A percentile compares a stretch with the other conserved stretches of the same genome.
These are phyloP conservation scores for Leccinum barrowsii DNA, from an alignment of 768 basidiomycete species.

Conservation along the genomic window DNA sequence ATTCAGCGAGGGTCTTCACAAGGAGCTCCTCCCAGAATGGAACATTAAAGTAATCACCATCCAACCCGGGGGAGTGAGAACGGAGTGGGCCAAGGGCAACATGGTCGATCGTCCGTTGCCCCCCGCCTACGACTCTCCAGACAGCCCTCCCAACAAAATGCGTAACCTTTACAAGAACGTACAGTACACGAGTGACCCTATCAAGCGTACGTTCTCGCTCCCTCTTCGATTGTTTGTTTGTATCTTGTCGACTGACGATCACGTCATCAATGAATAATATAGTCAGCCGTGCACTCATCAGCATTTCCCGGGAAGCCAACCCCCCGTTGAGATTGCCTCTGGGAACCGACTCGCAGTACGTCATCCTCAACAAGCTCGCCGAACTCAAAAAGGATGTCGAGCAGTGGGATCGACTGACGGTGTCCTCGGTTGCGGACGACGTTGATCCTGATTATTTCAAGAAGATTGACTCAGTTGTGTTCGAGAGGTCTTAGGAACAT, in stretches of 20 bases:
- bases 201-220: slow-evolving; percentile 8
- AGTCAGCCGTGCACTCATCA: slow-evolving; percentile 17
- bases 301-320: slow-evolving; percentile 16
- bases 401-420: slow-evolving; percentile 9
- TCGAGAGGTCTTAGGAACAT: background rate
- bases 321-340: slow-evolving; percentile 22
- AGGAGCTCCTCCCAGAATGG: slow-evolving; percentile 24
- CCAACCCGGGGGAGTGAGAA: slow-evolving; percentile 21
- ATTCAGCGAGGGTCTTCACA: slow-evolving; percentile 22
- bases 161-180: slow-evolving; percentile 2
- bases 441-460: slow-evolving; percentile 14
- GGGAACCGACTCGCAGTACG: slow-evolving; percentile 16
- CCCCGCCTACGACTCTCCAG: slow-evolving; percentile 12
- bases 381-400: slow-evolving; percentile 18
- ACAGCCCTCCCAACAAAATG: slow-evolving; percentile 16
- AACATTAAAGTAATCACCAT: slow-evolving; percentile 25
- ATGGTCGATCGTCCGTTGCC: slow-evolving; percentile 16
- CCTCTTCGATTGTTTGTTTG: background rate
- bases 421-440: slow-evolving; percentile 21
- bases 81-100: slow-evolving; percentile 19
- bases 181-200: background rate
- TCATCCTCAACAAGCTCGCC: slow-evolving; percentile 14
- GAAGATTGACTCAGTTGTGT: background rate
- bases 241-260: background rate
- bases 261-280: slow-evolving; percentile 7